Conservation (phyloP, 495 filamentous ascomycete species). For the Bacidia gigantensis region DNA sequence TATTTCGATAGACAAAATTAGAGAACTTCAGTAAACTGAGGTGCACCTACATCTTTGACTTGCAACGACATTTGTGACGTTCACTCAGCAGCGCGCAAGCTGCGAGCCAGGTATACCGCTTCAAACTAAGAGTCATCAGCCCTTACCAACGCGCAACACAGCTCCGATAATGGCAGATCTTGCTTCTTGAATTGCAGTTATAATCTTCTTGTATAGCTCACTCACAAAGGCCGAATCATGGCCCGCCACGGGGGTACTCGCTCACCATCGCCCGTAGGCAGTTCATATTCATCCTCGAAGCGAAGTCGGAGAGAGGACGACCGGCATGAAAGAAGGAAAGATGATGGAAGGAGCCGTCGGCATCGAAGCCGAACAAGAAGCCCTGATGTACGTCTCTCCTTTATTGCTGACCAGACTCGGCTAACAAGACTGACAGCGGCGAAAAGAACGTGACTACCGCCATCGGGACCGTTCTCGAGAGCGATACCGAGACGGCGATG, state of each 20-base stretch:
- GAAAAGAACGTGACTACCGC: slow-evolving; percentile 47
- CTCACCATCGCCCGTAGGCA: slow-evolving; percentile 94
- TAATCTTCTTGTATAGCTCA: slow-evolving; percentile 44
- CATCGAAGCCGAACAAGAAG: slow-evolving; percentile 43
- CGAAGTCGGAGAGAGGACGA: slow-evolving; percentile 63
- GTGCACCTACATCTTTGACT: no score
- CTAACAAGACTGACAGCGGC: slow-evolving; percentile 36
- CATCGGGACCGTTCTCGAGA: slow-evolving; percentile 65
- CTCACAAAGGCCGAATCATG: slow-evolving; percentile 60
- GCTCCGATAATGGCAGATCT: neutral
- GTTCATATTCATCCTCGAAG: slow-evolving; percentile 63
- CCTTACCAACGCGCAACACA: slow-evolving; percentile 7
- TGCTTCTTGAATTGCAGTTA: neutral
- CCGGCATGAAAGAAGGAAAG: slow-evolving; percentile 51
- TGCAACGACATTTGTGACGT: no score
- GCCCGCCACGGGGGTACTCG: slow-evolving; percentile 83
- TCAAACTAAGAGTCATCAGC: neutral
- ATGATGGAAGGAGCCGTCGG: slow-evolving; percentile 45
- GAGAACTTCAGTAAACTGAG: no score
- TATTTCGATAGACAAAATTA: no score
- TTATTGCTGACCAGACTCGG: neutral
- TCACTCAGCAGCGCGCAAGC: neutral
- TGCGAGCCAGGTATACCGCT: neutral
- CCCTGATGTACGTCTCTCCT: slow-evolving; percentile 43
- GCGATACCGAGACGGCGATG: slow-evolving; percentile 54